Evolutionary conservation across 805 yeast species (phyloP).

Genomic region (Lipomyces spencermartinsiae): DNA sequence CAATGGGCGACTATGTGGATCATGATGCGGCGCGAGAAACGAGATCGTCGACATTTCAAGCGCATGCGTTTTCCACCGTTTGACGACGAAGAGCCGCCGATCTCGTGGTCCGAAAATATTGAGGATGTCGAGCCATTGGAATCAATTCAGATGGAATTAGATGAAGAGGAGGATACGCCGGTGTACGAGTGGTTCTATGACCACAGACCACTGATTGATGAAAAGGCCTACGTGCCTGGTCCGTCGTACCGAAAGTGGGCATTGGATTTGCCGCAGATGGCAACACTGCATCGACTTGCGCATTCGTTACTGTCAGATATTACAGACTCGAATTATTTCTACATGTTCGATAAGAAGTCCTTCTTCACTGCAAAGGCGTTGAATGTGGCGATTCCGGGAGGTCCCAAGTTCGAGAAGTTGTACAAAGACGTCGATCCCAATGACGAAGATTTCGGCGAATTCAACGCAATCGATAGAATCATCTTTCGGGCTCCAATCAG

Average conservation of each 20-base stretch:
- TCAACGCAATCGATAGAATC: slow-evolving; percentile 85
- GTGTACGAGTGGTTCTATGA: slow-evolving; percentile 83
- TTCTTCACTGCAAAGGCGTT: slow-evolving; percentile 91
- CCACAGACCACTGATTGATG: slow-evolving; percentile 70
- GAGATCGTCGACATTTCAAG: slow-evolving; percentile 87
- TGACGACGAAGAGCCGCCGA: slow-evolving; percentile 96
- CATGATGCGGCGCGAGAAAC: slow-evolving; percentile 91
- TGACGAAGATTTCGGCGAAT: slow-evolving; percentile 86
- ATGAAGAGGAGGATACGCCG: slow-evolving; percentile 63
- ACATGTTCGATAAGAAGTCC: slow-evolving; percentile 77
- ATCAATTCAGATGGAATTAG: slow-evolving; percentile 71
- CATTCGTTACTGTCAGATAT: slow-evolving; percentile 71
- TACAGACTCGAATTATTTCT: slow-evolving; percentile 63
- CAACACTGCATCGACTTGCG: slow-evolving; percentile 68
- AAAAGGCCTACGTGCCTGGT: slow-evolving; percentile 66
- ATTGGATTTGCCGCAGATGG: slow-evolving; percentile 64
- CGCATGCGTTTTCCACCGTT: slow-evolving; percentile 94
- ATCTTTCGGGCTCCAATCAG: slow-evolving; percentile 78
- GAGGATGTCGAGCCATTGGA: slow-evolving; percentile 75
- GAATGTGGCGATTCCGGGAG: slow-evolving; percentile 88
- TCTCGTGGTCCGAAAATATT: slow-evolving; percentile 80
- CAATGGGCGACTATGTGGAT: slow-evolving; percentile 97
- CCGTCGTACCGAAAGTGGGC: slow-evolving; percentile 78
- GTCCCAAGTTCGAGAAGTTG: slow-evolving; percentile 93
- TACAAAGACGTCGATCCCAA: slow-evolving; percentile 66